Evolutionary conservation across 169 alveolate species (phyloP).

Genomic region (Blepharisma undulans): DNA sequence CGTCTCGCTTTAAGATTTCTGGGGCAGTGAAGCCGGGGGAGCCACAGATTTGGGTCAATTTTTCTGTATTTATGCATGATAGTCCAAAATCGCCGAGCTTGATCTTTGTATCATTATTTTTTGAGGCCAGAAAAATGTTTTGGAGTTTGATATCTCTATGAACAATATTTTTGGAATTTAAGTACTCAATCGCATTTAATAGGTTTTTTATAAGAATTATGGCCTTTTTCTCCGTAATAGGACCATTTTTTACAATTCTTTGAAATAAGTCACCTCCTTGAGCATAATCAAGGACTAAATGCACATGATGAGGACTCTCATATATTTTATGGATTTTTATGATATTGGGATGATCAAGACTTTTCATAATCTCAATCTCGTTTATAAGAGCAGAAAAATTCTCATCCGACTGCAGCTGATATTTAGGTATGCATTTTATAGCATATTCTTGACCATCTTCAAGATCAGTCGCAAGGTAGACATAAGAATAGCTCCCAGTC

Average conservation of each 20-base stretch:
- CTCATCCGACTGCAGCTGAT: slow-evolving; percentile 28
- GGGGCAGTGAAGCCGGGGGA: slow-evolving; percentile 90
- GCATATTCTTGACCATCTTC: neutral
- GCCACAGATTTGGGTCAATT: slow-evolving; percentile 83
- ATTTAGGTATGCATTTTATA: slow-evolving; percentile 5
- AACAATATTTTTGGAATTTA: slow-evolving; percentile 86
- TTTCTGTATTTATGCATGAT: slow-evolving; percentile 68
- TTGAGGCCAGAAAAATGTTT: slow-evolving; percentile 85
- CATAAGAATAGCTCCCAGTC: neutral
- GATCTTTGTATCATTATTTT: slow-evolving; percentile 78
- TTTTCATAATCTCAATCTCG: slow-evolving; percentile 83
- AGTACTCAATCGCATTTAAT: slow-evolving; percentile 86
- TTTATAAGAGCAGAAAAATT: slow-evolving; percentile 40
- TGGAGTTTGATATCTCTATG: slow-evolving; percentile 94
- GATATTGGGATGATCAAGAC: slow-evolving; percentile 82
- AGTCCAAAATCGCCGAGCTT: slow-evolving; percentile 93
- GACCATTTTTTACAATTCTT: slow-evolving; percentile 84
- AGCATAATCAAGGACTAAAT: slow-evolving; percentile 89
- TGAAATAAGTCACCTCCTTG: slow-evolving; percentile 91
- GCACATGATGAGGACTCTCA: slow-evolving; percentile 81
- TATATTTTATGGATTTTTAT: slow-evolving; percentile 83
- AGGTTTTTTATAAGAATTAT: slow-evolving; percentile 83
- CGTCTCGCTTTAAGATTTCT: slow-evolving; percentile 84
- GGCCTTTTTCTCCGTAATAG: slow-evolving; percentile 88
- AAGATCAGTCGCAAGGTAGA: neutral